Conservation (phyloP, 1,284 basidiomycete genomes). For the Cryptococcus jaspeensis region DNA sequence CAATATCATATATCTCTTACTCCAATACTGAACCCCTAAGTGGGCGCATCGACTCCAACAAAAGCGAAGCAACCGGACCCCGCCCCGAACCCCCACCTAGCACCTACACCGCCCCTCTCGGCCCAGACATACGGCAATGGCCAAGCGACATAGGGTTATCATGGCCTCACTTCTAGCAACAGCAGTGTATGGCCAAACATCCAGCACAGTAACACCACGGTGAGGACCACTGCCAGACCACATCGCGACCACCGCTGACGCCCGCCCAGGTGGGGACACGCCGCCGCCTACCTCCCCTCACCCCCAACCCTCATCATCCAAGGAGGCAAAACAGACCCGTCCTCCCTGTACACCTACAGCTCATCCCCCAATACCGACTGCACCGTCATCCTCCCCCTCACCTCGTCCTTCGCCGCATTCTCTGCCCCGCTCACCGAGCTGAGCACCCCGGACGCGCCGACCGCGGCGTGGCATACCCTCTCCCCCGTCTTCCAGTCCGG, state of each 20-base stretch:
- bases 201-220: background rate
- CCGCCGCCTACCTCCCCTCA: slow-evolving; percentile 59
- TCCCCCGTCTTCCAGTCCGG: slow-evolving; percentile 60
- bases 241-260: too few species aligned
- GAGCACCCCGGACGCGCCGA: slow-evolving; percentile 58
- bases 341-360: slow-evolving; percentile 66
- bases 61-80: too few species aligned
- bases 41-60: too few species aligned
- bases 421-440: slow-evolving; percentile 62
- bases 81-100: too few species aligned
- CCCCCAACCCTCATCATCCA: slow-evolving; percentile 64
- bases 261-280: slow-evolving; percentile 74
- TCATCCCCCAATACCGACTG: slow-evolving; percentile 71
- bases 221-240: background rate
- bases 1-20: too few species aligned
- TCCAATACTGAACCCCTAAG: too few species aligned
- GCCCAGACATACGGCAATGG: background rate
- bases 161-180: slow-evolving; percentile 2
- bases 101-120: too few species aligned
- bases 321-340: slow-evolving; percentile 73
- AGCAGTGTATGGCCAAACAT: background rate
- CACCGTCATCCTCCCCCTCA: slow-evolving; percentile 66
- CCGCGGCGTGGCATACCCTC: slow-evolving; percentile 75
- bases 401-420: slow-evolving; percentile 58
- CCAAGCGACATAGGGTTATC: background rate